These are phyloP conservation scores for Claviceps humidiphila DNA, from an alignment of 2,329 filamentous ascomycete genomes.

Conservation along the genomic window DNA sequence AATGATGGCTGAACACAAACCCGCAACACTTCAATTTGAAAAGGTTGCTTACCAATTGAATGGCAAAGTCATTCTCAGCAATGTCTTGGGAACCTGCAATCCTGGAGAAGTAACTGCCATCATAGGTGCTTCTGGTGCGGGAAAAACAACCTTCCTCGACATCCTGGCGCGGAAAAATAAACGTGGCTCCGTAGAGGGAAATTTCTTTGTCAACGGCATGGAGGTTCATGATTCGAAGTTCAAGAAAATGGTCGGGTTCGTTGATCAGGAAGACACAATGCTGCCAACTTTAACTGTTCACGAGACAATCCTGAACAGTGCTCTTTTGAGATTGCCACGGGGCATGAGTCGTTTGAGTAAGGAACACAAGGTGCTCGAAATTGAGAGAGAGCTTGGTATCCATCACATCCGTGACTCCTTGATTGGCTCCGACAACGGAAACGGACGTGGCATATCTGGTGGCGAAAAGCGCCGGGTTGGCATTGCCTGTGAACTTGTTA, in stretches of 20 bases:
- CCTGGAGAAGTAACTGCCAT: slow-evolving; percentile 95
- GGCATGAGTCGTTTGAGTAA: slow-evolving; percentile 85
- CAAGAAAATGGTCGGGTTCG: slow-evolving; percentile 85
- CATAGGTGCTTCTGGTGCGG: slow-evolving; percentile 95
- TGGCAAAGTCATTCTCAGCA: slow-evolving; percentile 70
- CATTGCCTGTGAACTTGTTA: slow-evolving; percentile 95
- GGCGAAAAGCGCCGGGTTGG: slow-evolving; percentile 93
- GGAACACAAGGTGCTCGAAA: slow-evolving; percentile 79
- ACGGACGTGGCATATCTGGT: slow-evolving; percentile 87
- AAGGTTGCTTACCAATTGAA: slow-evolving; percentile 79
- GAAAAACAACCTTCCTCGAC: slow-evolving; percentile 94
- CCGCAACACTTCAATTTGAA: slow-evolving; percentile 76
- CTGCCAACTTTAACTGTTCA: slow-evolving; percentile 91
- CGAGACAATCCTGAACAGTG: slow-evolving; percentile 92
- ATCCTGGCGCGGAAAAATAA: slow-evolving; percentile 97
- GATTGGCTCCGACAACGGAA: slow-evolving; percentile 91
- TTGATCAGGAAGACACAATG: slow-evolving; percentile 97
- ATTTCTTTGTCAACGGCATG: slow-evolving; percentile 90
- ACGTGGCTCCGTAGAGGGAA: slow-evolving; percentile 61
- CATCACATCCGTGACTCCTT: slow-evolving; percentile 86
- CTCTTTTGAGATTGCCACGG: slow-evolving; percentile 76
- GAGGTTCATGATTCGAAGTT: slow-evolving; percentile 76
- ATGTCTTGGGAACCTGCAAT: slow-evolving; percentile 74
- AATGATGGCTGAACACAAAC: slow-evolving; percentile 83
- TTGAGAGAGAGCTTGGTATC: slow-evolving; percentile 92